These are phyloP conservation scores for Fragaria ananassa DNA, from an alignment of 306 rosid species.

Conservation along the genomic window DNA sequence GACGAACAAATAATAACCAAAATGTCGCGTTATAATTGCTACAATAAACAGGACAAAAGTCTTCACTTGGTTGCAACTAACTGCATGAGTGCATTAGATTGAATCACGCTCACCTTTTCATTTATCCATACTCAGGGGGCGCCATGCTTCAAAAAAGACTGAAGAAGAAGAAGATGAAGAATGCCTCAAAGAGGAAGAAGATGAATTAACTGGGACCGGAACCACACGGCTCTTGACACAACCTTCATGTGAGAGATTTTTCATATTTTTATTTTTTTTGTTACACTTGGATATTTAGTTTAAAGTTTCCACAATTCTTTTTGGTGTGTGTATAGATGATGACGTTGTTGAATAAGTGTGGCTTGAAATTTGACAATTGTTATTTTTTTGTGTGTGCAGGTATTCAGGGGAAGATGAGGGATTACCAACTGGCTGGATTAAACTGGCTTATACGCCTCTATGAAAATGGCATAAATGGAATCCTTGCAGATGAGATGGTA, in stretches of 20 bases:
- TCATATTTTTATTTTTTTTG: neutral
- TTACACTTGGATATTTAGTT: neutral
- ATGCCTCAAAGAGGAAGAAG: conserved; percentile 96
- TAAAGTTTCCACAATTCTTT: neutral
- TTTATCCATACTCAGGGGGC: conserved; percentile 56
- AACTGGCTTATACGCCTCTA: conserved; percentile 95
- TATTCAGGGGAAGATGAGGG: conserved; percentile 98
- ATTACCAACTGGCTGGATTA: conserved; percentile 96
- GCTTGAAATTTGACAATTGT: conserved; percentile 18
- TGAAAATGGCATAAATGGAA: conserved; percentile 97
- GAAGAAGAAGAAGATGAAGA: conserved; percentile 99
- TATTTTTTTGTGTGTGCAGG: conserved; percentile 41
- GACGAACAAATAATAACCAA: neutral
- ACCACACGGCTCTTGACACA: conserved; percentile 77
- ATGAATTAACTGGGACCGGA: conserved; percentile 61
- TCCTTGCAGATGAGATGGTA: conserved; percentile 99
- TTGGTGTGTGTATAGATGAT: neutral
- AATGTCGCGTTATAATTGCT: neutral
- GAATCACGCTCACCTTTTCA: neutral
- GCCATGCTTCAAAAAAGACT: conserved; percentile 97
- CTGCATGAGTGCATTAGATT: neutral
- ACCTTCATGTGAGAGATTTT: conserved; percentile 63
- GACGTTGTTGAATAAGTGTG: neutral
- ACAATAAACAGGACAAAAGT: neutral
- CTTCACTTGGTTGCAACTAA: neutral